Base-by-base conservation (phyloP, 345 rosid species). In the Salix arbutifolia region DNA sequence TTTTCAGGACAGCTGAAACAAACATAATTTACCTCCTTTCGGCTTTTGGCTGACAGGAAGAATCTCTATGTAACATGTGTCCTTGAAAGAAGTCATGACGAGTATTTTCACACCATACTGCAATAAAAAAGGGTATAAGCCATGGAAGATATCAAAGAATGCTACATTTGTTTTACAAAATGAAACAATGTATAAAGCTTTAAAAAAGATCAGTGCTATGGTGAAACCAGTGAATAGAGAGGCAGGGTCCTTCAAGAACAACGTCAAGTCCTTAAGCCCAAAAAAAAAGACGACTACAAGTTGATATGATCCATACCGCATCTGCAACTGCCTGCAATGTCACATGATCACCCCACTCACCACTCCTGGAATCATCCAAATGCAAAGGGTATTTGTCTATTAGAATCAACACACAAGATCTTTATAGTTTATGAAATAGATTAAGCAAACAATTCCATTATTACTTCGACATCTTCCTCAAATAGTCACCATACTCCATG, bases 21-120 rank as follows among this genome's bases (percentile, higher is more conserved):
- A 82, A 35, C 9, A 65, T 31, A 50, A 11, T 4, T 85, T 82
- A 95, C 99, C 97, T 86, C 86, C 84, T 82, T 87, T 90, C 23
- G 86, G 69, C 77, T 93, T 90, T 82, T 85, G 81, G 76, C 76
- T 82, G 56, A 79, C 85, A 28, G 99, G 99, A 81, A 90, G 85
- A 78, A 95, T 95, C 89, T 93, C 97, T 3, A 93, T 95, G 87
- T 84, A 87, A 82, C 88, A 90, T 48, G 97, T 95, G 81, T 95
- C 90, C 87, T 93, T 93, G 75, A 93, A 95, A 12, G 99, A 95
- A 75, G 99, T 93, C 70, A 95, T 48, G 46, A 95, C 93, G 16
- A 86, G 77, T 86, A 95, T 91, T 82, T 78, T 93, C 73, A 87
- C 88, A 0, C 89, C 88, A 76, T 87, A 90, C 99, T 95, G 91